These are phyloP conservation scores for Penstemon newberryi DNA, from an alignment of 257 asterid genomes.

Conservation along the genomic window DNA sequence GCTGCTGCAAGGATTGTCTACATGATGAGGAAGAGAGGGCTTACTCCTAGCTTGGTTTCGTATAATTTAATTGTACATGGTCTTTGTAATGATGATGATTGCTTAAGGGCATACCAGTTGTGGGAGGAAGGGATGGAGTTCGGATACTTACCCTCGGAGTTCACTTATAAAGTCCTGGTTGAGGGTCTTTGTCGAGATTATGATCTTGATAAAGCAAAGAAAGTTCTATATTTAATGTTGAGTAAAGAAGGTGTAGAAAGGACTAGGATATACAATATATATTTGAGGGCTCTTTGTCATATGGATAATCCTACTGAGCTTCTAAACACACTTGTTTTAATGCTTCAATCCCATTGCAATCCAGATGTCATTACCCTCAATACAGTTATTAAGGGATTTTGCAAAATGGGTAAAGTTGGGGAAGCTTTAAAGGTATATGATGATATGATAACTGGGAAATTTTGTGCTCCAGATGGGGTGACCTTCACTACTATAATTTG, in stretches of 20 bases:
- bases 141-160: slow-evolving; percentile 75
- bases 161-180: slow-evolving; percentile 67
- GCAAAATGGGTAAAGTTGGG: slow-evolving; percentile 65
- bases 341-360: slow-evolving; percentile 76
- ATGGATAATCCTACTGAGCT: slow-evolving; percentile 73
- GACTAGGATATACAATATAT: slow-evolving; percentile 79
- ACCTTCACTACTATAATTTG: slow-evolving; percentile 66
- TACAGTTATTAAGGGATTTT: slow-evolving; percentile 77
- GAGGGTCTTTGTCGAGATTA: slow-evolving; percentile 64
- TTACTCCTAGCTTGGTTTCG: slow-evolving; percentile 55
- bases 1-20: slow-evolving; percentile 89
- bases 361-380: slow-evolving; percentile 80
- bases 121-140: slow-evolving; percentile 65
- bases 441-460: slow-evolving; percentile 73
- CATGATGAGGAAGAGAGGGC: slow-evolving; percentile 78
- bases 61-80: slow-evolving; percentile 80
- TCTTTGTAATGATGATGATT: slow-evolving; percentile 64
- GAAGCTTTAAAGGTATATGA: slow-evolving; percentile 66
- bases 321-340: slow-evolving; percentile 64
- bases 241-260: slow-evolving; percentile 41
- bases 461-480: slow-evolving; percentile 74
- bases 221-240: slow-evolving; percentile 62
- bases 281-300: slow-evolving; percentile 75
- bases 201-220: slow-evolving; percentile 69
- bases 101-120: slow-evolving; percentile 77